Conservation (phyloP, 257 asterid species). For the Ajuga chamaepitys region DNA sequence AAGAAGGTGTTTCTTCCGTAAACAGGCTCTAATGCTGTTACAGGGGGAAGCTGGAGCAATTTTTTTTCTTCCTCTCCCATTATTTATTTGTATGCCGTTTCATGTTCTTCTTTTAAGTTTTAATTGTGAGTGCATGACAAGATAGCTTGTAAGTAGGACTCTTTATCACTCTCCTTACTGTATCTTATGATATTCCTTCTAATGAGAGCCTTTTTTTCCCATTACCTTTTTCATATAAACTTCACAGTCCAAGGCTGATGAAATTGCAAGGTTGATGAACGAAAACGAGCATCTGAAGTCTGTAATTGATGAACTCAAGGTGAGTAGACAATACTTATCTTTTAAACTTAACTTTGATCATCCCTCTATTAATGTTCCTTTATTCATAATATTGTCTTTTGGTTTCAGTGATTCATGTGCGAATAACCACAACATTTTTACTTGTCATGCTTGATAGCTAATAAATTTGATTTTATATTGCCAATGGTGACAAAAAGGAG, state of each 20-base stretch:
- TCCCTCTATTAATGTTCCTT: background rate
- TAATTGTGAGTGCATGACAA: background rate
- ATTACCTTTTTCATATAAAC: background rate
- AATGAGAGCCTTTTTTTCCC: slow-evolving; percentile 7
- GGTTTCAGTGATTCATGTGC: background rate
- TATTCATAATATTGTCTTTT: background rate
- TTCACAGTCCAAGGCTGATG: slow-evolving; percentile 91
- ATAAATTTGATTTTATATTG: background rate
- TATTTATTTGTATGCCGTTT: background rate
- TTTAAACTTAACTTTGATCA: background rate
- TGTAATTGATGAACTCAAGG: slow-evolving; percentile 59
- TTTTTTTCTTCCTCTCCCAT: background rate
- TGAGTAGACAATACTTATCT: slow-evolving; percentile 25
- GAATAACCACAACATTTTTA: background rate
- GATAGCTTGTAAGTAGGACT: background rate
- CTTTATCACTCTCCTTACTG: background rate
- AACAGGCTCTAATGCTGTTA: background rate
- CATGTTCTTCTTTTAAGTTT: slow-evolving; percentile 11
- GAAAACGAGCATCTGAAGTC: slow-evolving; percentile 84
- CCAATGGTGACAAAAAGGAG: background rate
- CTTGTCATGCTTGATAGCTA: background rate
- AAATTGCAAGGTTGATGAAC: slow-evolving; percentile 79
- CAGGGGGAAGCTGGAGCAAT: background rate
- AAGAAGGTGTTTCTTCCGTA: background rate
- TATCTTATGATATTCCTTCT: background rate